Evolutionary conservation across 2,329 filamentous ascomycete genomes (phyloP), one percentile per base, ranked within the genome.

Genomic region (Clarireedia paspali): DNA sequence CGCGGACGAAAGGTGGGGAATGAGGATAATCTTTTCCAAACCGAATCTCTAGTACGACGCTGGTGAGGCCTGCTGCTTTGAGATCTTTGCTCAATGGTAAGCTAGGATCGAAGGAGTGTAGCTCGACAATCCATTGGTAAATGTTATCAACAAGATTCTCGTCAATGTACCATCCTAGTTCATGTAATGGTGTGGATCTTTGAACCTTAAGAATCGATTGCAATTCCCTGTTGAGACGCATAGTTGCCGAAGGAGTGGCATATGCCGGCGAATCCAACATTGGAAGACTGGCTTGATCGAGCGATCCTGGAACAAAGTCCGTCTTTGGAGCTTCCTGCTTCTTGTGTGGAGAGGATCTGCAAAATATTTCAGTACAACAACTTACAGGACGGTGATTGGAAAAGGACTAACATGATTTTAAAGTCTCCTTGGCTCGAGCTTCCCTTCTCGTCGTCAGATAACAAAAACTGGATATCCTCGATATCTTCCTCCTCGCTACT

Each of bases 51-150:
- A 95, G 71, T 0, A 95, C 83, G 40, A 96, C 74, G 66, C 88
- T 91, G 23, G 76, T 80, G 56, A 87, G 63, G 0, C 75, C 76
- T 1, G 74, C 75, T 2, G 68, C 64, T 68, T 84, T 82, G 82
- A 96, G 89, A 66, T 96, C 91, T 53, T 79, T 67, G 0, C 87
- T 84, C 1, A 96, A 75, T 0, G 87, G 88, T 0, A 94, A 75
- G 1, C 73, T 68, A 0, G 73, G 61, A 24, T 90, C 85, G 65
- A 96, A 95, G 45, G 85, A 89, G 69, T 96, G 91, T 1, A 96
- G 74, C 69, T 96, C 88, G 5, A 95, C 84, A 57, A 95, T 90
- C 91, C 91, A 95, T 66, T 95, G 90, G 66, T 94, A 96, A 39
- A 91, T 74, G 50, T 81, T 79, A 5, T 75, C 74, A 14, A 78